These are phyloP conservation scores for Fremontodendron californicum DNA, from an alignment of 345 rosid species.

Conservation along the genomic window DNA sequence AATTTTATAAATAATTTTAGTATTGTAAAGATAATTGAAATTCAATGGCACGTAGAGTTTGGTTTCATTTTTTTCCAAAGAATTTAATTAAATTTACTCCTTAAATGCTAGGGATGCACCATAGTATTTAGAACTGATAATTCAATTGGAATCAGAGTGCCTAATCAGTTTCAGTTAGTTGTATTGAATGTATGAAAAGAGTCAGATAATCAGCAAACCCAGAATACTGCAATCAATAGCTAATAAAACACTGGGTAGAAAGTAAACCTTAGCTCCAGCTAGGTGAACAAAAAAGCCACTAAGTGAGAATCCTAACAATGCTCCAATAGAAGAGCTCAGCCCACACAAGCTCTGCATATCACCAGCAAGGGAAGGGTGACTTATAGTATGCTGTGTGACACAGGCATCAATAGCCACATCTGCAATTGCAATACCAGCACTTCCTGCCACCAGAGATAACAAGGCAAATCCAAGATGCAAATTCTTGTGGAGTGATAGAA, in stretches of 20 bases:
- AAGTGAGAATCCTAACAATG: constrained; percentile 56
- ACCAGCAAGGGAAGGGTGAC: constrained; percentile 60
- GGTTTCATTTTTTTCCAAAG: background rate
- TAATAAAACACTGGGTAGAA: background rate
- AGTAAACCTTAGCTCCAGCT: constrained; percentile 51
- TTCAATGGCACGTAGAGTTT: background rate
- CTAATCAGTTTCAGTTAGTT: background rate
- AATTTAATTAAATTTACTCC: background rate
- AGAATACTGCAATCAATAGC: background rate
- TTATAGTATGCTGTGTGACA: constrained; percentile 57
- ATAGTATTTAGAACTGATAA: background rate
- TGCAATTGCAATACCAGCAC: constrained; percentile 62
- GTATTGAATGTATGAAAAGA: background rate
- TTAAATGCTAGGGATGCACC: background rate
- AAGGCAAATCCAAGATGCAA: constrained; percentile 50
- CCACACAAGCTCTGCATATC: constrained; percentile 80
- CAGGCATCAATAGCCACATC: constrained; percentile 80
- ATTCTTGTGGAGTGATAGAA: constrained; percentile 42
- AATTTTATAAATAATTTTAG: background rate
- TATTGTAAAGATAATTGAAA: background rate
- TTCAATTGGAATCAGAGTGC: background rate
- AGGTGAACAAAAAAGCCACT: constrained; percentile 63
- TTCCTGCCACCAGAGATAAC: constrained; percentile 43
- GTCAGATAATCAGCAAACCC: background rate
- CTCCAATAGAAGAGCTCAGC: constrained; percentile 59